A percentile compares a stretch with the other conserved stretches of the same genome.
Conservation (phyloP, 31 red algal genomes). For the Odonthalia washingtoniensis region DNA sequence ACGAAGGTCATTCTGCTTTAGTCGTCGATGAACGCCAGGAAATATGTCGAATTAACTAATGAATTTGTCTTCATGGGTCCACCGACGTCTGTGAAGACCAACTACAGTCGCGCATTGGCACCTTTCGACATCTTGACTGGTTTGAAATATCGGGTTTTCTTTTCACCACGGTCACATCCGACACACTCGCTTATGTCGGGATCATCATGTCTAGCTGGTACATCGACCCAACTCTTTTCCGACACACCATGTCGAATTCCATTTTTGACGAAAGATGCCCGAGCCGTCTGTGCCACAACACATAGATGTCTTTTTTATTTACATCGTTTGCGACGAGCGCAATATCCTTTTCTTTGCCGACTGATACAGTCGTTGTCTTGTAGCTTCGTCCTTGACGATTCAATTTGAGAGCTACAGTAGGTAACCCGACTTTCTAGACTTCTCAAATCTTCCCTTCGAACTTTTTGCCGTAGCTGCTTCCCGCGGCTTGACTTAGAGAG, state of each 20-base stretch:
- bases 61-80: slow-evolving; percentile 26
- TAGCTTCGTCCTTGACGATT: neutral
- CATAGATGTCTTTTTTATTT: neutral
- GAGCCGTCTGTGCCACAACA: neutral
- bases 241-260: neutral
- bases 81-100: slow-evolving; percentile 24
- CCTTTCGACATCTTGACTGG: neutral
- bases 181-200: neutral
- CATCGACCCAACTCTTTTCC: neutral
- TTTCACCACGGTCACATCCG: slow-evolving; percentile 27
- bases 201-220: neutral
- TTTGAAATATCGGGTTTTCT: neutral
- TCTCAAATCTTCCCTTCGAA: neutral
- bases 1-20: slow-evolving; percentile 25
- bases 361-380: neutral
- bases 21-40: slow-evolving; percentile 39
- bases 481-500: neutral
- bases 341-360: too few relatives aligned
- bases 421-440: neutral
- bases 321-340: neutral
- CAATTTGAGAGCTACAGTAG: neutral
- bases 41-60: slow-evolving; percentile 14
- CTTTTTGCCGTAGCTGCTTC: neutral
- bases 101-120: neutral
- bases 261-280: neutral